Percentiles rank a stretch among this genome's conserved stretches.
Evolutionary conservation across 2,329 filamentous ascomycete genomes (phyloP).

Genomic region (Cryphonectria naterciae): DNA sequence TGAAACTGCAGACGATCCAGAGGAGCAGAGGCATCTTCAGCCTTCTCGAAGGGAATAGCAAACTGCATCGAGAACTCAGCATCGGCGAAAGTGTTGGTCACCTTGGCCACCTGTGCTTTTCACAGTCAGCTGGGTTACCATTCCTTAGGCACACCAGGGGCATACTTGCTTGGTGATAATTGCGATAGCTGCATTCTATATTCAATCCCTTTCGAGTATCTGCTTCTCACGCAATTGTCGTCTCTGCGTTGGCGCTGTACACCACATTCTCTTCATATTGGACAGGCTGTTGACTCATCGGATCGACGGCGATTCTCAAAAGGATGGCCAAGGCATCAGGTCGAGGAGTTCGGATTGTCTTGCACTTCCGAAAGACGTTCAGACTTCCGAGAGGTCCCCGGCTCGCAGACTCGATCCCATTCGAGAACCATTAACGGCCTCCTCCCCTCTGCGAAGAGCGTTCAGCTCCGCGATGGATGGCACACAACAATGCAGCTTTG

Average conservation of each 20-base stretch:
- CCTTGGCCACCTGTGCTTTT: background rate
- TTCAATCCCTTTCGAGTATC: slow-evolving; percentile 15
- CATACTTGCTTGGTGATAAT: background rate
- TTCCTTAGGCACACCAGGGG: no score
- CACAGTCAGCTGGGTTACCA: background rate
- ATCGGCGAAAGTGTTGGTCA: background rate
- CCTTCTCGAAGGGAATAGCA: slow-evolving; percentile 18
- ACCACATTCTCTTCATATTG: slow-evolving; percentile 15
- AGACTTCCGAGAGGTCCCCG: slow-evolving; percentile 19
- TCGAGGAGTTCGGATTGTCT: slow-evolving; percentile 7
- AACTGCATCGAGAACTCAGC: slow-evolving; percentile 22
- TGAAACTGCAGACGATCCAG: background rate
- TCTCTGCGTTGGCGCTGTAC: background rate
- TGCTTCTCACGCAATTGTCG: background rate
- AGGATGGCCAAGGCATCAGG: slow-evolving; percentile 10
- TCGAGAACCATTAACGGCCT: slow-evolving; percentile 20
- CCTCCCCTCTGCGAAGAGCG: slow-evolving; percentile 4
- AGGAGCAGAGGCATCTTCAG: background rate
- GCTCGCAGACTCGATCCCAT: slow-evolving; percentile 19
- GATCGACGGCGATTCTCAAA: slow-evolving; percentile 17
- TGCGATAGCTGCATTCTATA: background rate
- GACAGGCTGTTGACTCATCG: slow-evolving; percentile 22
- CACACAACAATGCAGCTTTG: slow-evolving; percentile 12
- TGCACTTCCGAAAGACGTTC: slow-evolving; percentile 8
- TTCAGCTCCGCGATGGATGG: slow-evolving; percentile 14